Evolutionary conservation across 108 stramenopile genomes (phyloP).

Genomic region (Nitzschia sp.): DNA sequence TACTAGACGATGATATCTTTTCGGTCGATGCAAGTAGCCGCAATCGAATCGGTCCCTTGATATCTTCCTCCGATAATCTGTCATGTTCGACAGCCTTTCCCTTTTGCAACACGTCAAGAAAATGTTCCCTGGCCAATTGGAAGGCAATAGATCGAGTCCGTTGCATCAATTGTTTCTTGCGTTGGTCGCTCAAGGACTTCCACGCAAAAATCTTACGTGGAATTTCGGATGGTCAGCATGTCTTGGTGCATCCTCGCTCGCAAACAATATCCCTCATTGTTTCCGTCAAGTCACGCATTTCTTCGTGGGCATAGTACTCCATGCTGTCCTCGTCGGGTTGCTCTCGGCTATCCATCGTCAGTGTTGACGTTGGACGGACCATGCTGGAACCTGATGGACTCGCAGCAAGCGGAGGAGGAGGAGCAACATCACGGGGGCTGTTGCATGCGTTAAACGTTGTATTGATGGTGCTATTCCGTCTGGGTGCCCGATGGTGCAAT

Average conservation of each 20-base stretch:
- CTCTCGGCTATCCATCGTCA: neutral
- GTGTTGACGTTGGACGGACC: neutral
- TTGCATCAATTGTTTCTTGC: neutral
- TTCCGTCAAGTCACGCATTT: neutral
- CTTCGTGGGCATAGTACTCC: neutral
- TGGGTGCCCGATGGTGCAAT: neutral
- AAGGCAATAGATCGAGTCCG: neutral
- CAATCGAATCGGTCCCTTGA: neutral
- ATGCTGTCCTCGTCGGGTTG: neutral
- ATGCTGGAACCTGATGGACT: neutral
- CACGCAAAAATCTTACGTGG: neutral
- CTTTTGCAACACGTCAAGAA: neutral
- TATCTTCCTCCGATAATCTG: neutral
- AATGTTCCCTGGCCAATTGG: neutral
- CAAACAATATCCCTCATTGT: neutral
- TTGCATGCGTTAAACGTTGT: neutral
- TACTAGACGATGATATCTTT: neutral
- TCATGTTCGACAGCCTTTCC: neutral
- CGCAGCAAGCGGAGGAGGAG: neutral
- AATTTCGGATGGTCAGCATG: neutral
- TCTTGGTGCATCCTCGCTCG: neutral
- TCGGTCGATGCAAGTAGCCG: neutral
- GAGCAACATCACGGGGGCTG: neutral
- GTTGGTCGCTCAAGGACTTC: neutral
- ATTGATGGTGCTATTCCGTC: neutral